Evolutionary conservation across 169 alveolate genomes (phyloP).

Genomic region (Babesia bigemina): DNA sequence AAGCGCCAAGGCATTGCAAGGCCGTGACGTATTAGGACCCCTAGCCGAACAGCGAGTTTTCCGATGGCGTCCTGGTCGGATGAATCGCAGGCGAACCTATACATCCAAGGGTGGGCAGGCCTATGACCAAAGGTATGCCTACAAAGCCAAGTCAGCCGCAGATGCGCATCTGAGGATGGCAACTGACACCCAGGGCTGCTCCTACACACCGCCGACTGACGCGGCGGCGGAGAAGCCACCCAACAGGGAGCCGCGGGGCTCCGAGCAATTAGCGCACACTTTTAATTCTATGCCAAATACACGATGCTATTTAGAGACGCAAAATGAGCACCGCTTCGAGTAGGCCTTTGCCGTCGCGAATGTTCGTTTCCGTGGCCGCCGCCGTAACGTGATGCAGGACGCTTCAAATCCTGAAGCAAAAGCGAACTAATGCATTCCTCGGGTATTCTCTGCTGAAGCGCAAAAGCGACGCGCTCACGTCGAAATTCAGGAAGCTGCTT

Average conservation of each 20-base stretch:
- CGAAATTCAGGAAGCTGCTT: conserved; percentile 88
- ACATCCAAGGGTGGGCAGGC: neutral
- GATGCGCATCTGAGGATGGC: neutral
- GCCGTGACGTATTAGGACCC: neutral
- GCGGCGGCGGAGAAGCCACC: conserved; percentile 5
- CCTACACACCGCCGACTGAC: neutral
- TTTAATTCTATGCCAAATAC: conserved; percentile 7
- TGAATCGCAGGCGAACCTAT: neutral
- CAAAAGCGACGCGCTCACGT: conserved; percentile 93
- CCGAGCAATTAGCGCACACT: neutral
- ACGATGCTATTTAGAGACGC: conserved; percentile 7
- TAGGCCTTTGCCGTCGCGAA: conserved; percentile 50
- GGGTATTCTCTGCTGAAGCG: conserved; percentile 91
- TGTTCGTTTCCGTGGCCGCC: conserved; percentile 3
- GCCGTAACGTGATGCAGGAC: conserved; percentile 67
- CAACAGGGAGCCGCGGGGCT: conserved; percentile 17
- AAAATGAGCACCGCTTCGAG: conserved; percentile 19
- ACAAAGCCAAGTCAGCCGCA: neutral
- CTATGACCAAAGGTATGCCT: neutral
- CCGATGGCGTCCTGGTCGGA: neutral
- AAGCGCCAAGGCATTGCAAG: conserved; percentile 1
- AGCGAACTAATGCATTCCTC: conserved; percentile 88
- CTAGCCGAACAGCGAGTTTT: too few relatives aligned
- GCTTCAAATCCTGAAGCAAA: conserved; percentile 82
- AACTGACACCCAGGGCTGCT: neutral